These are phyloP conservation scores for Jamesozyma lodderae DNA, from an alignment of 805 yeast species.

Conservation along the genomic window DNA sequence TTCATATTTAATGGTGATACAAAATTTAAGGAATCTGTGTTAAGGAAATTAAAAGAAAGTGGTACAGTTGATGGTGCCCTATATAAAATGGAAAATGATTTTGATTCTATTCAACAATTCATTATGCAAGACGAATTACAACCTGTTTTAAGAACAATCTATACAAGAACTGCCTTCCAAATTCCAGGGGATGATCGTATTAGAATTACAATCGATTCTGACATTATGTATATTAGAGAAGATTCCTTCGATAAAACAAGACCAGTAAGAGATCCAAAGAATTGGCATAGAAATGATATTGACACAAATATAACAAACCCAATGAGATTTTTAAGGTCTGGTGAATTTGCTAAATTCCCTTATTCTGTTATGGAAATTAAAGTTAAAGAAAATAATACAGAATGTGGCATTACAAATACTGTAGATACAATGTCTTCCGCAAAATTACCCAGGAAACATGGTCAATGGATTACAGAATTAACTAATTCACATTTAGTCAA, in stretches of 20 bases:
- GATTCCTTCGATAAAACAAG: slow-evolving; percentile 76
- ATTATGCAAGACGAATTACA: slow-evolving; percentile 59
- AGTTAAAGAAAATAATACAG: slow-evolving; percentile 35
- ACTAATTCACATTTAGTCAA: slow-evolving; percentile 76
- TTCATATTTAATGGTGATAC: slow-evolving; percentile 48
- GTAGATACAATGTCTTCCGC: slow-evolving; percentile 20
- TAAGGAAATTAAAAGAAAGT: slow-evolving; percentile 54
- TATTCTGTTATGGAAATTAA: slow-evolving; percentile 84
- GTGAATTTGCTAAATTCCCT: slow-evolving; percentile 79
- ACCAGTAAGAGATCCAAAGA: slow-evolving; percentile 81
- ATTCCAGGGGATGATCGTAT: slow-evolving; percentile 95
- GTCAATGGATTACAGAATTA: slow-evolving; percentile 79
- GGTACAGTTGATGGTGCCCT: slow-evolving; percentile 46
- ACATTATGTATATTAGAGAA: slow-evolving; percentile 79
- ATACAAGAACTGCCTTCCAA: slow-evolving; percentile 92
- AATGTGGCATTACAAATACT: slow-evolving; percentile 27
- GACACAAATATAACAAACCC: slow-evolving; percentile 70
- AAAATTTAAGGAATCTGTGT: slow-evolving; percentile 40
- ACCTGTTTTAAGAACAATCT: slow-evolving; percentile 79
- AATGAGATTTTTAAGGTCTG: slow-evolving; percentile 65
- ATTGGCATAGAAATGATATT: slow-evolving; percentile 89
- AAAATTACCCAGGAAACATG: slow-evolving; percentile 41
- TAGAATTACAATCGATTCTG: slow-evolving; percentile 83
- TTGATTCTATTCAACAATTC: slow-evolving; percentile 52
- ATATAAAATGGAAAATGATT: slow-evolving; percentile 43